Evolutionary conservation across 2,329 filamentous ascomycete genomes (phyloP).

Genomic region (Fusarium avenaceum): DNA sequence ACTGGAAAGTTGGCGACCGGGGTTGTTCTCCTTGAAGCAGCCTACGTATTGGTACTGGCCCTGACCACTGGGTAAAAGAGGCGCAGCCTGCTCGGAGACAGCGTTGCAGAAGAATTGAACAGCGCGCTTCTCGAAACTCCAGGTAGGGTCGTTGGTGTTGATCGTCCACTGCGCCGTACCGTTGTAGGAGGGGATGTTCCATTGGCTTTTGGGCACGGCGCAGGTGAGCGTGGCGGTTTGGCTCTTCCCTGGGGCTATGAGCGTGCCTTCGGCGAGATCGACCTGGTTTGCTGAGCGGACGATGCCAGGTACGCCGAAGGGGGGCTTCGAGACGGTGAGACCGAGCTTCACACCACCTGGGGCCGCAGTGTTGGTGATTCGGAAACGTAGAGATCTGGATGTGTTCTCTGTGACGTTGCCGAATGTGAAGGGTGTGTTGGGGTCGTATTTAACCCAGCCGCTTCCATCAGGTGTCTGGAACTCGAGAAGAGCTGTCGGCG

Average conservation of each 20-base stretch:
- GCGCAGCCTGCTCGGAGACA: constrained; percentile 66
- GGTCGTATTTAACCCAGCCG: constrained; percentile 63
- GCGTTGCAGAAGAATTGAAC: constrained; percentile 67
- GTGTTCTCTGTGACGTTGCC: constrained; percentile 68
- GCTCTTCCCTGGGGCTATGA: constrained; percentile 63
- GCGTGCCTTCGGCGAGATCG: constrained; percentile 69
- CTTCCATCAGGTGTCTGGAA: constrained; percentile 66
- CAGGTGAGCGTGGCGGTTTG: constrained; percentile 67
- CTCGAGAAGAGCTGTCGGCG: constrained; percentile 65
- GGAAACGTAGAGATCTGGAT: constrained; percentile 62
- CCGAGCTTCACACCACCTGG: constrained; percentile 62
- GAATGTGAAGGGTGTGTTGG: constrained; percentile 63
- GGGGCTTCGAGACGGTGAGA: constrained; percentile 72
- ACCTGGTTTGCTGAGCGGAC: constrained; percentile 67
- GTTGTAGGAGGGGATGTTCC: constrained; percentile 66
- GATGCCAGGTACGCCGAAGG: constrained; percentile 67
- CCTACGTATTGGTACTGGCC: constrained; percentile 67
- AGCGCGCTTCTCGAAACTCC: constrained; percentile 62
- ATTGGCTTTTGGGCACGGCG: constrained; percentile 68
- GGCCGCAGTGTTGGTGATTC: constrained; percentile 66
- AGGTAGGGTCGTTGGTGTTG: constrained; percentile 67
- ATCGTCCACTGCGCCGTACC: constrained; percentile 67
- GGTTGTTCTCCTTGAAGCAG: constrained; percentile 70
- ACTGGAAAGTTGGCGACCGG: constrained; percentile 63
- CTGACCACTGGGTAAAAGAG: constrained; percentile 59